Base-by-base conservation (phyloP, 768 basidiomycete genomes). In the Suillus ampliporus region DNA sequence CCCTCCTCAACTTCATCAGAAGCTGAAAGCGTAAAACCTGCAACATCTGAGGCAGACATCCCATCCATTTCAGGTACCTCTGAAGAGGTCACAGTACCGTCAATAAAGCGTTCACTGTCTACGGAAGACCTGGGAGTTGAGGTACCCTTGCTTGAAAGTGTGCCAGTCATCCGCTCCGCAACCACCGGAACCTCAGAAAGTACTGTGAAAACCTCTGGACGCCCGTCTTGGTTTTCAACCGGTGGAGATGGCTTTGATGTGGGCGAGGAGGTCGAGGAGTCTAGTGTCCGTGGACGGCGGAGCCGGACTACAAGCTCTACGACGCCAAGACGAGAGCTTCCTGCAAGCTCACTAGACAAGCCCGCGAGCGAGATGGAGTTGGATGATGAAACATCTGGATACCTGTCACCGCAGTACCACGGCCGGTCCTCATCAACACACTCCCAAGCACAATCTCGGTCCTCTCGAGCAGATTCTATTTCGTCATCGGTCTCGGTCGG, bases 141-240 rank as follows among this genome's bases (percentile, higher is more conserved):
- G 19, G 50, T 70, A 7, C 68, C 72, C 5, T 66, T 72, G 9
- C 61, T 67, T 23, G 76, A 76, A 9, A 63, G 44, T 44, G 60
- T 67, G 31, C 64, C 69, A 2, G 41, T 71, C 23, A 40, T 64
- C 58, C 72, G 71, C 8, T 60, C 79, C 15, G 56, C 64, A 11
- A 72, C 76, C 7, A 68, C 65, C 2, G 60, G 50, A 9, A 65
- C 73, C 8, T 51, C 71, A 61, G 68, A 71, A 15, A 67, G 62
- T 47, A 62, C 65, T 0, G 68, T 78, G 5, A 70, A 72, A 19
- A 63, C 74, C 15, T 73, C 74, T 17, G 74, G 75, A 53, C 82
- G 83, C n/a, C 80, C 80, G 13, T 86, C 83, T 19, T 89, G 87
- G 88, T 88, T 89, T 65, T 77, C 82, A 21, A 73, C 75, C 38